These are phyloP conservation scores for Neurospora sp. DNA, from an alignment of 495 filamentous ascomycete species.

Conservation along the genomic window DNA sequence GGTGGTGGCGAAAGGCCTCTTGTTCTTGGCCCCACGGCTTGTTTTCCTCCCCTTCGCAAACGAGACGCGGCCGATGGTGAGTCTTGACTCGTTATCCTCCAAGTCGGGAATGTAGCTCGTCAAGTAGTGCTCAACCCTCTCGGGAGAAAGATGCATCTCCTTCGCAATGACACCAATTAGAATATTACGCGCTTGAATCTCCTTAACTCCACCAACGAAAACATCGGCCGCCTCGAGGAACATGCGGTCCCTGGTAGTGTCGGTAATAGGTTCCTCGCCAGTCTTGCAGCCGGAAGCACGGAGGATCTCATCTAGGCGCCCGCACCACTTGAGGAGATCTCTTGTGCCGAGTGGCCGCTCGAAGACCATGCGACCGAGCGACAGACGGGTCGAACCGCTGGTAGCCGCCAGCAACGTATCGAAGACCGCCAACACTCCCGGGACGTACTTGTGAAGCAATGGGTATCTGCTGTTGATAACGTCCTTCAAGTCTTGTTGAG, in stretches of 20 bases:
- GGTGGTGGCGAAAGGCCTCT: conserved; percentile 62
- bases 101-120: conserved; percentile 56
- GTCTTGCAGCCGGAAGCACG: conserved; percentile 51
- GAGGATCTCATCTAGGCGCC: conserved; percentile 54
- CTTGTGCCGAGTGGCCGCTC: conserved; percentile 58
- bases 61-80: conserved; percentile 60
- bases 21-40: conserved; percentile 34
- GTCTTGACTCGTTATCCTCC: conserved; percentile 42
- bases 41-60: conserved; percentile 37
- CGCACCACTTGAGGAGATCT: conserved; percentile 86
- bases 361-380: conserved; percentile 43
- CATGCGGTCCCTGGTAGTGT: conserved; percentile 67
- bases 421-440: conserved; percentile 68
- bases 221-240: conserved; percentile 86
- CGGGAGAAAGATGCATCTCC: conserved; percentile 73
- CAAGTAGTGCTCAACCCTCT: conserved; percentile 62
- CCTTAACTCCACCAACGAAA: conserved; percentile 72
- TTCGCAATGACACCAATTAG: conserved; percentile 64
- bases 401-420: conserved; percentile 47
- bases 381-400: conserved; percentile 40
- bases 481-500: conserved; percentile 59
- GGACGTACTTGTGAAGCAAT: conserved; percentile 55
- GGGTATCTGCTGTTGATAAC: conserved; percentile 64
- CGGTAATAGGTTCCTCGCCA: conserved; percentile 63
- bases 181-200: conserved; percentile 45